Base-by-base conservation (phyloP, 768 basidiomycete genomes). In the Auricularia heimuer region DNA sequence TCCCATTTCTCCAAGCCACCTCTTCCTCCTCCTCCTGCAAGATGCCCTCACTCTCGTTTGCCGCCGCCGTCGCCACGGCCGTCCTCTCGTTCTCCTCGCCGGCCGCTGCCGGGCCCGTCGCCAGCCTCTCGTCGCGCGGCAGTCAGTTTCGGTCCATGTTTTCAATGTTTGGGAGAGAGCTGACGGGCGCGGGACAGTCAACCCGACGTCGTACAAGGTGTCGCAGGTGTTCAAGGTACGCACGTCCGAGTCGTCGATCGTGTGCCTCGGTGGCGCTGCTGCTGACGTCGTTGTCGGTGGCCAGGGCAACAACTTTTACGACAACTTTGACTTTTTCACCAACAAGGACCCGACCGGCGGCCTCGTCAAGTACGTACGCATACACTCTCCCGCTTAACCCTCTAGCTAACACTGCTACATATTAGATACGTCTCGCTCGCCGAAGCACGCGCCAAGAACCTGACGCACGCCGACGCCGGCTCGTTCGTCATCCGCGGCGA, bases 401-500 rank as follows among this genome's bases (percentile, higher is more conserved):
- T 1, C 24, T 24, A 24, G 24, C 24, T 24, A 24, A 24, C 24
- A 1, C 24, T 24, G 24, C 24, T 24, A 24, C 24, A 24, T 24
- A 24, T 24, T 21, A 56, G 54, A 8, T 56, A 56, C 24, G 7
- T 4, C 24, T 60, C 56, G 29, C 24, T 60, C 29, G 10, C 24
- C 24, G 56, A 60, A 6, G 56, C 56, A 10, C 24, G 24, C 56
- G 10, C 6, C 2, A 6, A 8, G 61, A 87, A 88, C 68, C 71
- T 90, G 62, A 87, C 85, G 3, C 86, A 76, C 65, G 77, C 85
- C 3, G 78, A 77, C 18, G 79, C 77, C 12, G 76, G 82, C 69
- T 77, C 76, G 60, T 83, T 87, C 71, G 75, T 85, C 65, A 72
- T 87, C 54, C 81, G 86, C 37, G 80, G 82, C 7, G 86, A 88